Evolutionary conservation across 345 rosid genomes (phyloP).

Genomic region (Ceriops tagal): DNA sequence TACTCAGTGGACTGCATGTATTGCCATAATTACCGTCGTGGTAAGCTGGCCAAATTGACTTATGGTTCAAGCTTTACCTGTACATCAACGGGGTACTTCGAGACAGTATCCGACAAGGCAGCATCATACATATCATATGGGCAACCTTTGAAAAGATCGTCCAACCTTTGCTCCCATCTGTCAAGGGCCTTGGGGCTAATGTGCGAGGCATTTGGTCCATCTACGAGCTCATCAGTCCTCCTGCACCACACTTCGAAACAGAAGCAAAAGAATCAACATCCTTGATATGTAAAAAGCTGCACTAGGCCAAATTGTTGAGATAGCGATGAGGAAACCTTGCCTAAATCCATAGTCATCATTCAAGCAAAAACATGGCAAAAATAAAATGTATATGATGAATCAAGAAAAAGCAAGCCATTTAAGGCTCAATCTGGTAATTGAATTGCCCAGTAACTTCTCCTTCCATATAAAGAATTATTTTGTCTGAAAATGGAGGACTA

Average conservation of each 20-base stretch:
- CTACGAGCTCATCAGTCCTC: slow-evolving; percentile 58
- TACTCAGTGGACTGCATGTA: neutral
- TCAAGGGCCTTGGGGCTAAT: slow-evolving; percentile 52
- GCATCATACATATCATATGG: slow-evolving; percentile 50
- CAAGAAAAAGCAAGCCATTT: too few relatives aligned
- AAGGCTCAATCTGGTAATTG: too few relatives aligned
- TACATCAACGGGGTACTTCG: slow-evolving; percentile 46
- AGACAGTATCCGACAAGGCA: slow-evolving; percentile 43
- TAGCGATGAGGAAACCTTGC: too few relatives aligned
- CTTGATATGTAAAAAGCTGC: neutral
- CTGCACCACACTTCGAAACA: slow-evolving; percentile 47
- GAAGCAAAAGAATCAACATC: slow-evolving; percentile 6
- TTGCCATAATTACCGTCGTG: neutral
- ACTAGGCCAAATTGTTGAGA: neutral
- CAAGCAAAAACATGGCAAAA: too few relatives aligned
- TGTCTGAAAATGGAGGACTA: neutral
- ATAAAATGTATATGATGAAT: too few relatives aligned
- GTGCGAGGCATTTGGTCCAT: slow-evolving; percentile 48
- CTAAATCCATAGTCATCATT: too few relatives aligned
- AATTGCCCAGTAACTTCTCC: too few relatives aligned
- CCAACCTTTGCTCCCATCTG: slow-evolving; percentile 44
- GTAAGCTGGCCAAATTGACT: neutral
- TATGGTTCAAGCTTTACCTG: slow-evolving; percentile 29
- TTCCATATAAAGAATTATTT: neutral
- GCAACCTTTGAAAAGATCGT: slow-evolving; percentile 42